These are phyloP conservation scores for Malus hybrid DNA, from an alignment of 331 rosid genomes.

Conservation along the genomic window DNA sequence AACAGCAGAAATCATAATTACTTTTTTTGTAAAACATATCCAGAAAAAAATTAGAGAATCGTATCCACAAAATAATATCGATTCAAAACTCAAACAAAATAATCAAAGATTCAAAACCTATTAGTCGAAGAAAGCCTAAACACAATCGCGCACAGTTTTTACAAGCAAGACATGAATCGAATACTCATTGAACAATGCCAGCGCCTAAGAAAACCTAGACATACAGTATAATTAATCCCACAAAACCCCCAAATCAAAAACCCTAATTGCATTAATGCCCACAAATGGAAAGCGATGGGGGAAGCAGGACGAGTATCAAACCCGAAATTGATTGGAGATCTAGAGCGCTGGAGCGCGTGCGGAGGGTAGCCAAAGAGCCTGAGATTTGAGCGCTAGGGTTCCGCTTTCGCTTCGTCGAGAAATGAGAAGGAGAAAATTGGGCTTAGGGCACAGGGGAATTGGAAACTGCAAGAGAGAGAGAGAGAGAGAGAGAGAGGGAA, in stretches of 20 bases:
- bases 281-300: not conserved
- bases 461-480: not conserved
- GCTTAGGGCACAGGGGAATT: not conserved
- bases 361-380: not conserved
- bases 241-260: not conserved
- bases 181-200: not conserved
- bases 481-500: not conserved
- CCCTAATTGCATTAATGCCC: not conserved
- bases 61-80: no score
- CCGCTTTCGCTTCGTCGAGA: not conserved
- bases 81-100: not conserved
- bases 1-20: not conserved
- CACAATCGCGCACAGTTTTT: not conserved
- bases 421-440: not conserved
- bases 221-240: not conserved
- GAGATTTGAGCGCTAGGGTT: slow-evolving; percentile 11
- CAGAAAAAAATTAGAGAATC: no score
- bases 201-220: not conserved
- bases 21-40: not conserved
- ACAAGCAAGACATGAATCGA: not conserved
- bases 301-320: slow-evolving; percentile 1
- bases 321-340: slow-evolving; percentile 6
- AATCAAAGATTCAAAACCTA: not conserved
- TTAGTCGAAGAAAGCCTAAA: not conserved
- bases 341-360: not conserved